A percentile compares a stretch with the other conserved stretches of the same genome.
These are phyloP conservation scores for Magnusiomyces ingens DNA, from an alignment of 1,139 yeast species.

Conservation along the genomic window DNA sequence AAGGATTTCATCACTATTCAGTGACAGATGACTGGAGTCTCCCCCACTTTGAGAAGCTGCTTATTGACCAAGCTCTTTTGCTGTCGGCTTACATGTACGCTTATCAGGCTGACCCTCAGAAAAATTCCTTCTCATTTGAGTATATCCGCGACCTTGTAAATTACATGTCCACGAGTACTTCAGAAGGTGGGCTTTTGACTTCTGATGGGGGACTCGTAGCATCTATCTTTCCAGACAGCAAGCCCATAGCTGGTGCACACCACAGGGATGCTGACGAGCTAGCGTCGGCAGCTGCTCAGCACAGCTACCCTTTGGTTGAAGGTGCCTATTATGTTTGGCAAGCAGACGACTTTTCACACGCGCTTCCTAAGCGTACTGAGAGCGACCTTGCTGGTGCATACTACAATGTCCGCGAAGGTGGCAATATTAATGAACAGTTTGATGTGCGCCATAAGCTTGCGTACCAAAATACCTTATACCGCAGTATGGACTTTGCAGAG, in stretches of 20 bases:
- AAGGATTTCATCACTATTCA: constrained; percentile 36
- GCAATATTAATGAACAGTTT: constrained; percentile 33
- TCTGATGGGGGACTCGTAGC: constrained; percentile 26
- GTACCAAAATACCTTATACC: constrained; percentile 31
- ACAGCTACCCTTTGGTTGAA: constrained; percentile 22
- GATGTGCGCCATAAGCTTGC: constrained; percentile 31
- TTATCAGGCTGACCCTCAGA: constrained; percentile 15
- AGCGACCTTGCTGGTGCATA: constrained; percentile 34
- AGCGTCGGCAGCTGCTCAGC: not conserved
- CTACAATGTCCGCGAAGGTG: constrained; percentile 34
- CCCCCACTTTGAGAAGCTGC: constrained; percentile 38
- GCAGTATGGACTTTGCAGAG: constrained; percentile 19
- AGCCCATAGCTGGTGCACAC: constrained; percentile 10
- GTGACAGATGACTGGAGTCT: constrained; percentile 38
- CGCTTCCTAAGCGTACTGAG: constrained; percentile 24
- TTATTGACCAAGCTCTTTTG: constrained; percentile 35
- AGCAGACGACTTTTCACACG: constrained; percentile 30
- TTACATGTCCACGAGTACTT: constrained; percentile 21
- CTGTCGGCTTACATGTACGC: constrained; percentile 33
- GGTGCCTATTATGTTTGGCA: constrained; percentile 38
- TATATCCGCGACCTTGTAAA: constrained; percentile 26
- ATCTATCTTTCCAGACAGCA: constrained; percentile 35
- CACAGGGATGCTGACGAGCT: not conserved
- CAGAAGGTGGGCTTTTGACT: constrained; percentile 1
- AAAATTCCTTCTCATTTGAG: constrained; percentile 17